A percentile compares a stretch with the other conserved stretches of the same genome.
Conservation (phyloP, 805 yeast genomes). For the Candida hispaniensis region DNA sequence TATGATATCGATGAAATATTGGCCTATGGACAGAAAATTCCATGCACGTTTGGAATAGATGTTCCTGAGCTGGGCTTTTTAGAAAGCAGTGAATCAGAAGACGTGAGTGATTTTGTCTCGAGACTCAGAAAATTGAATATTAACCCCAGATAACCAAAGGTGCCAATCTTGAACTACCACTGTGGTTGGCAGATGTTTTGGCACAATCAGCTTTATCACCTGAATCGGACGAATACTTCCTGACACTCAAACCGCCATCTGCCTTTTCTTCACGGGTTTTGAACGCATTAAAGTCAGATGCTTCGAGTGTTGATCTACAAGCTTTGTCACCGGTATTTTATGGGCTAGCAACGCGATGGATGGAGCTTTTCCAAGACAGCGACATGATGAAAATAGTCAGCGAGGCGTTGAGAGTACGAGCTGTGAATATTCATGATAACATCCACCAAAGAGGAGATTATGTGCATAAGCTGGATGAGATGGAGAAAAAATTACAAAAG, state of each 20-base stretch:
- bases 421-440: constrained; percentile 4
- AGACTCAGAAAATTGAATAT: neutral
- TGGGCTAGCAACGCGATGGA: constrained; percentile 5
- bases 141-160: constrained; percentile 15
- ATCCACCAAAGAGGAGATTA: constrained; percentile 3
- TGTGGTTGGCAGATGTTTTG: constrained; percentile 10
- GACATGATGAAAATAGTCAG: constrained; percentile 3
- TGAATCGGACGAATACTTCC: constrained; percentile 7
- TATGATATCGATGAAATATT: constrained; percentile 14
- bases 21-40: constrained; percentile 14
- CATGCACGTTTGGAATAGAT: constrained; percentile 9
- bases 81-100: constrained; percentile 2
- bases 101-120: constrained; percentile 4
- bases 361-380: constrained; percentile 10
- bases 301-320: constrained; percentile 3
- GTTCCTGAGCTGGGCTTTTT: constrained; percentile 11
- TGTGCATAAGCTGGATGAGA: constrained; percentile 14
- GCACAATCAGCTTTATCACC: constrained; percentile 8
- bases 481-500: constrained; percentile 5
- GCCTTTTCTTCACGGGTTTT: constrained; percentile 6
- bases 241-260: constrained; percentile 5
- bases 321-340: constrained; percentile 11
- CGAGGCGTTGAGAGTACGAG: constrained; percentile 1
- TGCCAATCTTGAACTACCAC: constrained; percentile 2
- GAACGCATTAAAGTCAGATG: constrained; percentile 12